Base-by-base conservation (phyloP, 192 early-diverging fungal species). In the Chytriomyces sp. region DNA sequence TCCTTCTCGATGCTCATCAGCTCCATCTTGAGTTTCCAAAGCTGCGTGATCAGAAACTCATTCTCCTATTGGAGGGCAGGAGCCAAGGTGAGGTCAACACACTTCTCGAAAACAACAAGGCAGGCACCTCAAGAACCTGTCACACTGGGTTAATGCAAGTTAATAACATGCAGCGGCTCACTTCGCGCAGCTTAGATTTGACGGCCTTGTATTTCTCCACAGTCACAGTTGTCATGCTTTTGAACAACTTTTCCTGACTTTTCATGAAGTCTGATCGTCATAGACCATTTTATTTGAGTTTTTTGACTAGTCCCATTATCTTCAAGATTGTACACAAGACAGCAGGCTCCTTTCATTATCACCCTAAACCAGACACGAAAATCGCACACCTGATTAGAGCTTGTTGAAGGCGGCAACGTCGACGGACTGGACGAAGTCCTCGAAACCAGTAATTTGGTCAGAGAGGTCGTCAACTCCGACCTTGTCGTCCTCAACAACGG, bases 401-500 rank as follows among this genome's bases (percentile, higher is more conserved):
- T 69, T 68, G 66, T 69, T 67, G 72, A 64, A 64, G 30, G 72
- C 63, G 22, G 74, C 64, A 55, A 75, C 52, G 39, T 75, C 74
- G 6, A 75, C 74, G 53, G 53, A 58, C 85, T 98, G 96, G 77
- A 96, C 90, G 75, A 86, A 87, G 77, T 96, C 95, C 77, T 93
- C 93, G 59, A 91, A 87, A 3, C 7, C 69, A 44, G 66, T 75
- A 75, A 98, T 96, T 81, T 89, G 64, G 52, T 96, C 96, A 44
- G 79, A 72, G 52, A 98, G 86, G 75, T 93, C 93, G 67, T 96
- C 93, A 56, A 89, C 81, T 40, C 82, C 85, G 77, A 98, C 93
- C 89, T 95, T 95, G 41, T 90, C 93, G 80, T 96, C 94, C 84
- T 93, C 93, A 64, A 98, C 85, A 75, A 95, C 93, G 82, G 89